Evolutionary conservation across 208 protist genomes (phyloP), one percentile per base, ranked within the genome.

Genomic region (Leptomonas pyrrhocoris): DNA sequence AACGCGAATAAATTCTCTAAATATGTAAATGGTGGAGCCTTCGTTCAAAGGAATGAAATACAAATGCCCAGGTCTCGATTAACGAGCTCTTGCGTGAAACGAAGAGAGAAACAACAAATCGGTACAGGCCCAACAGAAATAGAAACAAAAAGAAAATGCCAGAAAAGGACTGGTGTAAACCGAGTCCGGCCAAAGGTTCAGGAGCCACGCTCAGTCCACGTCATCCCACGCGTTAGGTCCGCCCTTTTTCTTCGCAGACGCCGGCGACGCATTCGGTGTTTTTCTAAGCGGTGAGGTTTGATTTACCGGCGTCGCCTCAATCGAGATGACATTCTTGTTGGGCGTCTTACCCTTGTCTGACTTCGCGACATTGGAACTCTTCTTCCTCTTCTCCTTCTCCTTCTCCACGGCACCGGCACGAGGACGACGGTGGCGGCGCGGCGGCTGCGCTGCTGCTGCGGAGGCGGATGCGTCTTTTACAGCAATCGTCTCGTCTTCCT

Each of bases 191-290:
- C n/a, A n/a, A n/a, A n/a, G n/a, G n/a, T n/a, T n/a, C n/a, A n/a
- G n/a, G n/a, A 18, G 2, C 55, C 7, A 3, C 18, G 5, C 12
- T 61, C 70, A 83, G 36, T 81, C 80, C 16, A 85, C 80, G 58
- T 81, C 80, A 63, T 80, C 77, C 75, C 80, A 85, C 34, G 69
- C 58, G 34, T 60, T 58, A 6, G 59, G 66, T 4, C 38, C 56
- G 40, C 38, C 45, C 43, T 66, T 46, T 34, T 45, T 38, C 53
- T 56, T 68, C 18, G 27, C 18, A n/a, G 63, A 69, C 16, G 43
- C 42, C 30, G 54, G 28, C 54, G 56, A 45, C 9, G 60, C 50
- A 23, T 50, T 45, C 62, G 43, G 28, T 23, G 23, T 25, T 49
- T 38, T 64, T 36, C 28, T 34, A 28, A 16, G 23, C 48, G 68